Evolutionary conservation across 2,329 filamentous ascomycete species (phyloP), one percentile per base, ranked within the genome.

Genomic region (Westerdykella sp.): DNA sequence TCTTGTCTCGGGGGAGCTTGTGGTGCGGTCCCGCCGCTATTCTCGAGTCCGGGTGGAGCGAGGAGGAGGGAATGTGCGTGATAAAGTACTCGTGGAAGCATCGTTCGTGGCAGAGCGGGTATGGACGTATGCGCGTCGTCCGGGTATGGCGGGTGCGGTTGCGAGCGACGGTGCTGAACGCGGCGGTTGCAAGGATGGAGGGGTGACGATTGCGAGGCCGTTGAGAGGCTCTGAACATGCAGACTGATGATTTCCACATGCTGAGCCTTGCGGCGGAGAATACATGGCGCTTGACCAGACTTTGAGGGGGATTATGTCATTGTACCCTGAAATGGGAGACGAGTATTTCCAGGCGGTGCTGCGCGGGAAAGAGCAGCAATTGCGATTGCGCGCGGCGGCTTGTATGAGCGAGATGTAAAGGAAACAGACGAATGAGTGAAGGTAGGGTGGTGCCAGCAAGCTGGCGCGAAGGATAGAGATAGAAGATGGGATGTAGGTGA

Each of bases 81-180:
- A 97, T 87, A 67, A 98, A 98, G 73, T 98, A 97, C 57, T 94
- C 89, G 72, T 96, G 89, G 67, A 97, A 97, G 49, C 54, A 56
- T 45, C 72, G 68, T 40, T 53, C 54, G 41, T 56, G 50, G 45
- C 41, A 51, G 49, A 49, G 49, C 44, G 37, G 44, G 46, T 47
- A 39, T 41, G 12, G 34, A 43, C 40, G 43, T 45, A 39, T 21
- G 34, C 25, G 34, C 28, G 42, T 22, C 10, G 34, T 43, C 41
- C 39, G 35, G 43, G 39, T 46, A 39, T 34, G 42, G 41, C 18
- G 51, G 25, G 25, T 28, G 25, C 25, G 7, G 25, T 28, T 28
- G 7, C 25, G 40, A 41, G 40, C 23, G 37, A 42, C 41, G 45
- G 39, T 39, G 37, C 39, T 39, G 23, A 37, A 46, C 12, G 30